phyloP scores from a whole-genome alignment of 768 basidiomycete species.

The Cantharellus cinnabarinus region DNA sequence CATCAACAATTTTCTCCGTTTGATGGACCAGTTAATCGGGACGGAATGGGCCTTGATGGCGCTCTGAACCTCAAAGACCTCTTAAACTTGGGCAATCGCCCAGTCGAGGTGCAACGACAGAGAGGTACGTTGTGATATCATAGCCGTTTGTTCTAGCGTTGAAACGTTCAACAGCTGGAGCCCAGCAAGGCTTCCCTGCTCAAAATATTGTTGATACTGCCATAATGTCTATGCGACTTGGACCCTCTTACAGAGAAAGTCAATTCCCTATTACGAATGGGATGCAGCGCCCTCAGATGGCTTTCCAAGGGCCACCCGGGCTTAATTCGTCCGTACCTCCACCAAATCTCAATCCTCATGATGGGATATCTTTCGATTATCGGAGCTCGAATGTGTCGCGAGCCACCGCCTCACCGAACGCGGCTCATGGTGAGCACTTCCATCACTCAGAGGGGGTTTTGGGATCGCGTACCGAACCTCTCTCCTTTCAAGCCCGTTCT shows the following conservation, averaged over 20 bases:
- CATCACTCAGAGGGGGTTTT: slow-evolving; percentile 42
- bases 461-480: slow-evolving; percentile 77
- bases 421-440: slow-evolving; percentile 46
- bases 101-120: background rate
- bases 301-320: background rate
- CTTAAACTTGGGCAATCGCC: background rate
- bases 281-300: background rate
- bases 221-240: slow-evolving; percentile 11
- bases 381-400: background rate
- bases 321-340: background rate
- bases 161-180: background rate
- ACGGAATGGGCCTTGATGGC: background rate
- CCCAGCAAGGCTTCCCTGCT: background rate
- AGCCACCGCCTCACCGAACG: background rate
- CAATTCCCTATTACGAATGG: background rate
- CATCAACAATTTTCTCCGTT: background rate
- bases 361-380: background rate
- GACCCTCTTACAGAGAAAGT: background rate
- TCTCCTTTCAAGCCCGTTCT: slow-evolving; percentile 53
- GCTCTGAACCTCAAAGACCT: background rate
- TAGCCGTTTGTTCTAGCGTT: background rate
- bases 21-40: background rate
- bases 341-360: background rate
- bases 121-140: background rate
- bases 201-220: slow-evolving; percentile 12